Base-by-base conservation (phyloP, 257 asterid genomes). In the Parsonsia alboflavescens region DNA sequence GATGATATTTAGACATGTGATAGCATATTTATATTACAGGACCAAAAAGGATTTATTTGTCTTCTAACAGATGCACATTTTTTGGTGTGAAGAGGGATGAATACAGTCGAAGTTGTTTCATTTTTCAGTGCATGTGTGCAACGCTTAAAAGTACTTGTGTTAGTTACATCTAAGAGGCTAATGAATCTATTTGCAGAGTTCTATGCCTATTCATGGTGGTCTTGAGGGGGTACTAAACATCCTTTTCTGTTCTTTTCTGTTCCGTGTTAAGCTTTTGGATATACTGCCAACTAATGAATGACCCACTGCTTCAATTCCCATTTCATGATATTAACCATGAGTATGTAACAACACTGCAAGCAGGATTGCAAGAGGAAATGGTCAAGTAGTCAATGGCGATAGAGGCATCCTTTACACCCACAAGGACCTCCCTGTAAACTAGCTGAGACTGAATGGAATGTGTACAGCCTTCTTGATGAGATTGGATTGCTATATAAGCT, bases 351-450 rank as follows among this genome's bases (percentile, higher is more conserved):
- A 36, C 5, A 15, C 13, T 58, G 58, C 24, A 36, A 72, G 82
- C 76, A 86, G 90, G 90, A 58, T 86, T 72, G 90, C 80, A 33
- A 79, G 88, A 74, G 90, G 90, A 69, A 79, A 59, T 66, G 90
- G 90, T 26, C 86, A 86, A 69, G 80, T 86, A 28, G 90, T 86
- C 61, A 76, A 86, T 70, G 86, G 88, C 49, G 90, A 86, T 45
- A 80, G 75, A 76, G 83, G 76, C 21, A 62, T 86, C 16, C 42
- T 78, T 13, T 86, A 86, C 79, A 86, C 90, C 10, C 90, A 86
- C 84, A 86, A 71, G 77, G 87, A 84, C 56, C 80, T 86, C 10
- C 54, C 76, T 52, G 66, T 75, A 56, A 53, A 54, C 39, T 82
- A 70, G 70, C 59, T 56, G 58, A 75, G 58, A 39, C 22, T 39